A percentile compares a stretch with the other conserved stretches of the same genome.
Conservation (phyloP, 2,329 filamentous ascomycete species). For the Phialocephala subalpina region DNA sequence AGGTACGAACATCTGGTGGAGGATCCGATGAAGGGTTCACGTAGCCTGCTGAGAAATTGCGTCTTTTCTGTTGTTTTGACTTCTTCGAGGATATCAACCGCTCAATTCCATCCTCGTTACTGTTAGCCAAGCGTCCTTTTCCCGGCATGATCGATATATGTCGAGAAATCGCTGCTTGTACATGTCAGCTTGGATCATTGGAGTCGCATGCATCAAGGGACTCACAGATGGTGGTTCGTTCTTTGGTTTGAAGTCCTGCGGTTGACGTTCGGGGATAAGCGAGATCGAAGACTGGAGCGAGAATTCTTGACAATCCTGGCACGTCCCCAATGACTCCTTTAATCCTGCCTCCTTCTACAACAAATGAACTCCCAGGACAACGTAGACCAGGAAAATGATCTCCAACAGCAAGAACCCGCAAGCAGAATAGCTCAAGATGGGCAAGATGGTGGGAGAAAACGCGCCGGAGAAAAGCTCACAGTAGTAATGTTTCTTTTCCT, state of each 20-base stretch:
- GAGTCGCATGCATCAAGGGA: not conserved
- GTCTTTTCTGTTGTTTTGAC: not conserved
- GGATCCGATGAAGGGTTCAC: not conserved
- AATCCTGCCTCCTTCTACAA: not conserved
- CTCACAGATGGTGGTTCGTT: not conserved
- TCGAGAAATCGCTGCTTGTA: not conserved
- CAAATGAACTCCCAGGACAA: not conserved
- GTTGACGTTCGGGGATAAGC: conserved; percentile 2
- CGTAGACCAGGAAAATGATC: not conserved
- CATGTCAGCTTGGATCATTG: not conserved
- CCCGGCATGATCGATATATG: not conserved
- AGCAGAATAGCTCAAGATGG: not conserved
- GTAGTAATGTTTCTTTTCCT: not conserved
- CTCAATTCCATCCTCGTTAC: not conserved
- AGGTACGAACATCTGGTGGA: not conserved
- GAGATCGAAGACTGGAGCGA: not conserved
- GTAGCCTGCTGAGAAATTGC: conserved; percentile 2
- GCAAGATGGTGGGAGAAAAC: not conserved
- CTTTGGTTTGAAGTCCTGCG: not conserved
- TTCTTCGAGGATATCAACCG: not conserved
- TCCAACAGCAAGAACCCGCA: not conserved
- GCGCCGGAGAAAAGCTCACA: not conserved
- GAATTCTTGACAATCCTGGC: not conserved
- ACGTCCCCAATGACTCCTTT: not conserved
- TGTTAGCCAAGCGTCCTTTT: not conserved